Evolutionary conservation across 2,329 filamentous ascomycete genomes (phyloP).

Genomic region (Tolypocladium tropicale): DNA sequence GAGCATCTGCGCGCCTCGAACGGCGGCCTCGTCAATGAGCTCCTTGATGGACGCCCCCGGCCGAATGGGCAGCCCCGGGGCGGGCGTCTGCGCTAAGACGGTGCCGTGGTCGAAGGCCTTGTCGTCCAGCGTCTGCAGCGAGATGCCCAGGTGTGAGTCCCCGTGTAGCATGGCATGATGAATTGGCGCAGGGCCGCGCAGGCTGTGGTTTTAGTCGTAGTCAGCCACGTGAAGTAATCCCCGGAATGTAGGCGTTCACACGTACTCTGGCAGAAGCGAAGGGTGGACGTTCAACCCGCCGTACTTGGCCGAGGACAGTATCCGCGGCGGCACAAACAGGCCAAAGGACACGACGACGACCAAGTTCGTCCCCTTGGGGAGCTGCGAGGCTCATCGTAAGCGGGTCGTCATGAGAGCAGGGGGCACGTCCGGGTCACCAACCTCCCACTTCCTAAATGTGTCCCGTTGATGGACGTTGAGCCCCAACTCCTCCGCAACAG

Average conservation of each 20-base stretch:
- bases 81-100: constrained; percentile 60
- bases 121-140: constrained; percentile 77
- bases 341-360: constrained; percentile 93
- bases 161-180: constrained; percentile 68
- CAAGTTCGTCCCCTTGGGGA: constrained; percentile 57
- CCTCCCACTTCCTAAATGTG: constrained; percentile 74
- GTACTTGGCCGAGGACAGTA: constrained; percentile 61
- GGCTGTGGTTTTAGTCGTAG: constrained; percentile 31
- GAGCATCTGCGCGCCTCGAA: constrained; percentile 61
- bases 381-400: constrained; percentile 23
- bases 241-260: background rate
- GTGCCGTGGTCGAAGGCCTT: constrained; percentile 67
- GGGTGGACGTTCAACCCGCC: constrained; percentile 92
- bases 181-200: constrained; percentile 78
- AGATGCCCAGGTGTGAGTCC: constrained; percentile 57
- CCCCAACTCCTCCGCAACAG: constrained; percentile 49
- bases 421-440: constrained; percentile 26
- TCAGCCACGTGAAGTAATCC: background rate
- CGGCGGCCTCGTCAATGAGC: constrained; percentile 41
- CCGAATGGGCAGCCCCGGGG: constrained; percentile 44
- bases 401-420: background rate
- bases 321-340: constrained; percentile 69
- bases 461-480: constrained; percentile 65
- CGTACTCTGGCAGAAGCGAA: constrained; percentile 74
- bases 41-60: constrained; percentile 30